Base-by-base conservation (phyloP, 2,329 filamentous ascomycete genomes). In the Aureobasidium zeae region DNA sequence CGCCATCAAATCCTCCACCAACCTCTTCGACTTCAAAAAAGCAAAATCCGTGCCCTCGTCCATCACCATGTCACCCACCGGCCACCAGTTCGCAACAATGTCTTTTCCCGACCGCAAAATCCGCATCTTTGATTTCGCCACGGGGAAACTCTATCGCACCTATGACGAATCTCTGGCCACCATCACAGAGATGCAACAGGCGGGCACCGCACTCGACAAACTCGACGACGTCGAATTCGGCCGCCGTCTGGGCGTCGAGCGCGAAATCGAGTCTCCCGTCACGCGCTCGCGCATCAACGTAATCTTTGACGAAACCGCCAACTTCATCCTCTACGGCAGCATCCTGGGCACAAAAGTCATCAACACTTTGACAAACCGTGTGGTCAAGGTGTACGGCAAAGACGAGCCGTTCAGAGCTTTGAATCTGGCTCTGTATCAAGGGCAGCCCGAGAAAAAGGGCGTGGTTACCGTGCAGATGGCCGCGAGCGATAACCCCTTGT, bases 391-490 rank as follows among this genome's bases (percentile, higher is more conserved):
- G 1, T 96, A 89, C 63, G 91, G 84, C 32, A 83, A 81, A 55
- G 89, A 96, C 37, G 91, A 98, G 57, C 80, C 83, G 30, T 81
- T 95, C 55, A 79, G 91, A 19, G 77, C 86, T 1, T 70, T 96
- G 45, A 84, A 88, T 59, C 67, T 98, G 10, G 77, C 83, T 13
- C 66, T 98, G 5, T 98, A 98, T 61, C 93, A 98, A 68, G 93
- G 91, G 33, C 84, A 89, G 52, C 91, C 91, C 0, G 85, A 94
- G 61, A 93, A 89, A 65, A 96, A 96, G 63, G 84, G 83, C 10
- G 69, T 96, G 12, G 84, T 91, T 3, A 98, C 93, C 0, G 83
- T 96, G 17, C 88, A 88, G 52, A 98, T 98, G 91, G 93, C 91
- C 1, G 91, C 93, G 1, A 94, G 86, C 24, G 83, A 77, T 54